phyloP scores from a whole-genome alignment of 768 basidiomycete species.

The Tulasnella sp. region DNA sequence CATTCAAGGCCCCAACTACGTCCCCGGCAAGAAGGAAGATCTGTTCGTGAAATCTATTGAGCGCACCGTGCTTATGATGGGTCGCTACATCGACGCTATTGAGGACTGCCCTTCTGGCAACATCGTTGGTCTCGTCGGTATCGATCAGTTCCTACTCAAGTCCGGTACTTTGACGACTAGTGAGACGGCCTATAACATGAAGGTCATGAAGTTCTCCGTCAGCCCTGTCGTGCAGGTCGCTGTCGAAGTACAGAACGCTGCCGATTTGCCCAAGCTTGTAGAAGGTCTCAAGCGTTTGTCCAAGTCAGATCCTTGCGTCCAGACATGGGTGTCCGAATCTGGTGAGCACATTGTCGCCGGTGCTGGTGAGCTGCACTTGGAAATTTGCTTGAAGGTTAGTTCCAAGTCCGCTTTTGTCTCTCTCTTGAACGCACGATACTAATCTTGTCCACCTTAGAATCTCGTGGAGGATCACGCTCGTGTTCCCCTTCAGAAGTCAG shows the following conservation, averaged over 20 bases:
- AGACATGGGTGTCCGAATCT: constrained; percentile 84
- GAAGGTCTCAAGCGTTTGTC: constrained; percentile 99
- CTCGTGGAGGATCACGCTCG: constrained; percentile 99
- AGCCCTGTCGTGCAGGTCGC: constrained; percentile 98
- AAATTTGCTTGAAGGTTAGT: constrained; percentile 94
- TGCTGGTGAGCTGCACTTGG: constrained; percentile 98
- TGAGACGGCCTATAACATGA: constrained; percentile 99
- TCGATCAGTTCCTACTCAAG: constrained; percentile 99
- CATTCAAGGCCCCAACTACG: constrained; percentile 98
- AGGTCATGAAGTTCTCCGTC: constrained; percentile 99
- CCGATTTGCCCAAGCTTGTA: constrained; percentile 98
- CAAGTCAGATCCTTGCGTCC: constrained; percentile 99
- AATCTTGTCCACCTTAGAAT: constrained; percentile 52
- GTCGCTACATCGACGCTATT: constrained; percentile 95
- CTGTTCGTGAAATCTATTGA: constrained; percentile 97
- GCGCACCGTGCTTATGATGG: constrained; percentile 99
- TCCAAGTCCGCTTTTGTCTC: constrained; percentile 20
- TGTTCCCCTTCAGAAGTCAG: constrained; percentile 96
- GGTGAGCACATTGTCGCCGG: constrained; percentile 99
- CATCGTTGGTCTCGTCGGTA: constrained; percentile 98
- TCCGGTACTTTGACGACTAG: constrained; percentile 95
- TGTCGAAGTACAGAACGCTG: constrained; percentile 99
- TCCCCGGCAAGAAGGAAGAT: constrained; percentile 98
- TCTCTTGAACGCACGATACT: background rate
- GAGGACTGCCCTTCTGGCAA: constrained; percentile 99